These are phyloP conservation scores for Piper longum DNA, from an alignment of 164 flowering plant genomes.

Conservation along the genomic window DNA sequence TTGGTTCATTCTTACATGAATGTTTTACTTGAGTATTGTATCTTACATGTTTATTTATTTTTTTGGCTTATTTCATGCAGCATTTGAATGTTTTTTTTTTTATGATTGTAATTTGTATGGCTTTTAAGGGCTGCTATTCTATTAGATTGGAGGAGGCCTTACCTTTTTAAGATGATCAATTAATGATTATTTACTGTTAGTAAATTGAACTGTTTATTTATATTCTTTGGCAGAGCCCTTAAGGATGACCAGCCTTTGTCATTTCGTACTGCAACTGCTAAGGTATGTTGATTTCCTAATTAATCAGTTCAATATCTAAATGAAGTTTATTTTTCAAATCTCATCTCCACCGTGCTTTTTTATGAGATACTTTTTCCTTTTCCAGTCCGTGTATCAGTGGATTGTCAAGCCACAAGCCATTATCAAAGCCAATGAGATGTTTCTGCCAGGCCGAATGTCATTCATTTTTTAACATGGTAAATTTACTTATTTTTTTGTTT, in stretches of 20 bases:
- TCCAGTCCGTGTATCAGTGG: slow-evolving; percentile 87
- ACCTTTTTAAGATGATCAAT: too few relatives aligned
- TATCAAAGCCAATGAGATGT: slow-evolving; percentile 88
- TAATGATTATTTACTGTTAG: too few relatives aligned
- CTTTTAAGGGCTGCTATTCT: too few relatives aligned
- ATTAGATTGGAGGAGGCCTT: too few relatives aligned
- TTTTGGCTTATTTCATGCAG: too few relatives aligned
- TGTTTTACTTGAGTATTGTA: neutral
- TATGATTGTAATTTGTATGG: too few relatives aligned
- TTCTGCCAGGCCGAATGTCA: slow-evolving; percentile 93
- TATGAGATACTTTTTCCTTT: slow-evolving; percentile 1
- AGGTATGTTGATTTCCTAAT: slow-evolving; percentile 29
- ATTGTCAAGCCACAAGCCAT: slow-evolving; percentile 79
- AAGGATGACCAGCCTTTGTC: slow-evolving; percentile 73
- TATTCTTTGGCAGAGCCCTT: slow-evolving; percentile 24
- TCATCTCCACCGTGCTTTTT: neutral
- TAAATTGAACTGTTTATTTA: neutral
- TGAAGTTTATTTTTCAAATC: neutral
- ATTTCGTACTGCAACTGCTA: slow-evolving; percentile 80
- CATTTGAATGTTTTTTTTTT: too few relatives aligned
- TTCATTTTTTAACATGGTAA: slow-evolving; percentile 85
- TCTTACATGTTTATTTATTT: neutral
- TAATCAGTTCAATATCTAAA: neutral
- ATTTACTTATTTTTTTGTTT: slow-evolving; percentile 4
- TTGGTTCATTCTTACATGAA: neutral